Base-by-base conservation (phyloP, 257 asterid genomes). In the Solanum dulcamara region DNA sequence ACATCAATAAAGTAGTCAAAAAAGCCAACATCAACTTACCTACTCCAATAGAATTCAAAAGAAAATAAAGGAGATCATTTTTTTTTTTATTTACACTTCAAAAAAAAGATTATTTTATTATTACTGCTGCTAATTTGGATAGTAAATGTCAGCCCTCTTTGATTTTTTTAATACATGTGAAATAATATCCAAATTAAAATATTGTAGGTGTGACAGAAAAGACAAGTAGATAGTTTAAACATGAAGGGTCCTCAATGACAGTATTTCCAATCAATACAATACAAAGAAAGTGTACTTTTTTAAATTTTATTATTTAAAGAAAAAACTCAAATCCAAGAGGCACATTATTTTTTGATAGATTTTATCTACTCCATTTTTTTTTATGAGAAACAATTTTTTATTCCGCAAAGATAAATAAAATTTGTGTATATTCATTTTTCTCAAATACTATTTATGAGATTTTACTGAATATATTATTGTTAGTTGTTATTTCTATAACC, bases 191-290 rank as follows among this genome's bases (percentile, higher is more conserved):
- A 17, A 66, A 83, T 66, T 83, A 64, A 57, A 62, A 62, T 83
- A 38, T 26, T 32, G 80, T 44, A 32, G 55, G 51, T 37, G n/a
- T 40, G 81, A 68, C 82, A 84, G 82, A 50, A 48, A 75, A 84
- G 46, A 84, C 81, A 84, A 70, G 38, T 32, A 20, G 37, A 55
- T 32, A 32, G 80, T 83, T 83, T 64, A 83, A 75, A 84, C 53
- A 84, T n/a, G 55, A 50, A 70, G 86, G 82, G 32, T 84, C 55
- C 35, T 84, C 55, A 53, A 46, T 68, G 81, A 70, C 71, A 32
- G 37, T 70, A 32, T 28, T 84, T 84, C 86, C 81, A 70, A 84
- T 71, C 71, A 67, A 68, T 35, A 84, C 81, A 68, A 50, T 70
- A 48, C 70, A 70, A 55, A 12, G 9, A 67, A 33, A 75, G 18